Evolutionary conservation across 257 asterid genomes (phyloP), one percentile per base, ranked within the genome.

Genomic region (Petrea volubilis): DNA sequence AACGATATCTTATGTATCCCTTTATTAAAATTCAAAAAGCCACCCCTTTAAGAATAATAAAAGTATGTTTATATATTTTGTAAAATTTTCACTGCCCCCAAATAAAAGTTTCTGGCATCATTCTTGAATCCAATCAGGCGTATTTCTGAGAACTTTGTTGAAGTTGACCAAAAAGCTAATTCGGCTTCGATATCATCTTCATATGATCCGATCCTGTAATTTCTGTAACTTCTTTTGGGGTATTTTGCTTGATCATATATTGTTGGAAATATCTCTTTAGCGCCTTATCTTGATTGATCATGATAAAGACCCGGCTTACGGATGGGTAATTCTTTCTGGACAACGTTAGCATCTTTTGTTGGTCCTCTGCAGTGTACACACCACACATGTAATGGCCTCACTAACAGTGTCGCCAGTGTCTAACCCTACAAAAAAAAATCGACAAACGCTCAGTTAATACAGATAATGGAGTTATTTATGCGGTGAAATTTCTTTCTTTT

Each of bases 271-370:
- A 49, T 25, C 7, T 3, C 44, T 67, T 1, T 63, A 69, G 33
- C 59, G 23, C 31, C 17, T 9, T 23, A 52, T 52, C 59, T 52
- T 52, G 31, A 52, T 23, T 3, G 33, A 12, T 52, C 49, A 60
- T 41, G 24, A 78, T 29, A 6, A 60, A 76, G 11, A 73, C 84
- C 6, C 84, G 70, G n/a, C 57, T 64, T 15, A 76, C 82, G 0
- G 84, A 72, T 17, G 78, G 76, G 34, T 76, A 68, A 11, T 27
- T 55, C 47, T 47, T 27, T 14, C 31, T 29, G 17, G 59, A 52
- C 29, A 23, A 13, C n/a, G 27, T 52, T 52, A 52, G n/a, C 3
- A 31, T 52, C 17, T 31, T 21, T 49, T 49, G 55, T 25, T 15
- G 55, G 25, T 49, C 55, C 25, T 18, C 55, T 5, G 24, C 27